These are phyloP conservation scores for Colletotrichum sp. DNA, from an alignment of 2,329 filamentous ascomycete species.

Conservation along the genomic window DNA sequence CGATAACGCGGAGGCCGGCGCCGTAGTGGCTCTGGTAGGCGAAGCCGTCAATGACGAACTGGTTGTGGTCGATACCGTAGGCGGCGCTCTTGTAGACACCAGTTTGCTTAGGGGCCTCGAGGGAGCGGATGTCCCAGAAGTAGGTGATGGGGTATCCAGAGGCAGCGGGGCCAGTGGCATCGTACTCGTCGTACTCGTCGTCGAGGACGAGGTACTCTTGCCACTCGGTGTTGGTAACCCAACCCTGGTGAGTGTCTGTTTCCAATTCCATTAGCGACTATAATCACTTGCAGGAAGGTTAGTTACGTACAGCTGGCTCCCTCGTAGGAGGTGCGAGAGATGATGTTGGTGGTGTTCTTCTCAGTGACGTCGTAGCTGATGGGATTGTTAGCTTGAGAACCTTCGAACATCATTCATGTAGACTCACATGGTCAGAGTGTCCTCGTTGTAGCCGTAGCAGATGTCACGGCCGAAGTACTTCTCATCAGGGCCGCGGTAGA, in stretches of 20 bases:
- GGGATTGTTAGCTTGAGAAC: neutral
- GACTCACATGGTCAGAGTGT: conserved; percentile 48
- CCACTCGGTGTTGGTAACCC: conserved; percentile 48
- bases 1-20: conserved; percentile 42
- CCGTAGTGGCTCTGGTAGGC: conserved; percentile 51
- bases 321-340: conserved; percentile 58
- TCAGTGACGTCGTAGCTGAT: conserved; percentile 55
- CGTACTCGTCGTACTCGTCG: conserved; percentile 50
- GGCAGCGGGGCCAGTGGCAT: conserved; percentile 34
- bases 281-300: neutral
- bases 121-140: conserved; percentile 49
- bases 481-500: conserved; percentile 52
- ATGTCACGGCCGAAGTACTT: conserved; percentile 50
- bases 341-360: conserved; percentile 48
- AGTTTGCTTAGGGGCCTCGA: conserved; percentile 44
- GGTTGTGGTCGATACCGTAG: conserved; percentile 47
- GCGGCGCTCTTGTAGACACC: conserved; percentile 41
- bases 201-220: conserved; percentile 42
- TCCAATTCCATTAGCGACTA: neutral
- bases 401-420: neutral
- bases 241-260: conserved; percentile 61
- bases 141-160: conserved; percentile 50
- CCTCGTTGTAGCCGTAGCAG: conserved; percentile 59
- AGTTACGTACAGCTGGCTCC: conserved; percentile 39
- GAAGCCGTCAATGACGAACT: conserved; percentile 46